Evolutionary conservation across 2,329 filamentous ascomycete genomes (phyloP), one percentile per base, ranked within the genome.

Genomic region (Trichoderma aggressivum): DNA sequence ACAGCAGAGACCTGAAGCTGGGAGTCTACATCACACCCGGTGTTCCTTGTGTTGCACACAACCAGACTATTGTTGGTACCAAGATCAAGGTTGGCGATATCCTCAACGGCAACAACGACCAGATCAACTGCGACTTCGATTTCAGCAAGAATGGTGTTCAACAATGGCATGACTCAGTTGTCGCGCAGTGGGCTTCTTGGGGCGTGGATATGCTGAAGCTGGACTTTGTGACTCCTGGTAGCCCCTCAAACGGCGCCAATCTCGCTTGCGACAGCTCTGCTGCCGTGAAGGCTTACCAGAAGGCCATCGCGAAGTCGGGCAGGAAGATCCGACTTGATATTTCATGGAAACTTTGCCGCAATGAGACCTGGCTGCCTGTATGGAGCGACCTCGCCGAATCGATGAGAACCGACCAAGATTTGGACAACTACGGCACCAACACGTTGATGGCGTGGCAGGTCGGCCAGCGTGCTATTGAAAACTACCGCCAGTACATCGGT

Each of bases 121-220:
- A 71, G 55, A 58, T 71, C 56, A 63, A 63, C 39, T 71, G 70
- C 34, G 65, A 71, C 32, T 71, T 55, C 11, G 70, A 71, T 7
- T 71, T 62, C 21, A 69, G 39, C 24, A 71, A 71, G 30, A 34
- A 68, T 5, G 70, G 63, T 50, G 65, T 69, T 11, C 70, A 71
- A 39, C 30, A 68, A 58, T 71, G 70, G 70, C 70, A 71, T 21
- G 65, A 71, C 30, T 71, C 70, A 1, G 65, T 70, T 7, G 58
- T 71, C 30, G 64, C 68, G 21, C 64, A 59, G 32, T 71, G 70
- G 70, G 70, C 65, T 21, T 69, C 64, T 14, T 71, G 70, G 70
- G 70, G 70, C 16, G 64, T 71, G 36, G 70, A 71, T 59, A 71
- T 71, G 70, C 43, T 71, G 7, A 71, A 71, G 43, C 56, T 71